Percentiles rank a stretch among this genome's conserved stretches.
These are phyloP conservation scores for Moniliophthora roreri DNA, from an alignment of 1,284 basidiomycete species.

Conservation along the genomic window DNA sequence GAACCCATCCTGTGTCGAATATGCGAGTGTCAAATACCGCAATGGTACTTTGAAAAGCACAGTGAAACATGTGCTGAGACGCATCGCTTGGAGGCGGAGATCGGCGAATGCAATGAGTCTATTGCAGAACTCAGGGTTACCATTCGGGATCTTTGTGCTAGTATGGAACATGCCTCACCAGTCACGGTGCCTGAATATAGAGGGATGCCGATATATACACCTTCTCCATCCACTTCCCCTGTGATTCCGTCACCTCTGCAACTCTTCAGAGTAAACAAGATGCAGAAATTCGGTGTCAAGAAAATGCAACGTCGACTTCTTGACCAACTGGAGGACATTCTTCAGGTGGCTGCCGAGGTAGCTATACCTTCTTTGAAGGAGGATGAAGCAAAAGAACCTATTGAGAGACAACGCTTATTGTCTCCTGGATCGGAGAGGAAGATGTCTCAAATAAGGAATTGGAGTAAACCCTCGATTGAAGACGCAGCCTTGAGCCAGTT, in stretches of 20 bases:
- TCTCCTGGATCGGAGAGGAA: constrained; percentile 85
- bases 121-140: constrained; percentile 85
- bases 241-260: constrained; percentile 69
- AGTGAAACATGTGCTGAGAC: constrained; percentile 99
- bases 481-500: constrained; percentile 85
- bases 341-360: constrained; percentile 80
- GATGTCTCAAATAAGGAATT: constrained; percentile 77
- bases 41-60: constrained; percentile 99
- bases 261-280: constrained; percentile 68
- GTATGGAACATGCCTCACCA: constrained; percentile 66
- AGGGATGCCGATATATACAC: constrained; percentile 77
- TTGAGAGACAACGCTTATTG: constrained; percentile 89
- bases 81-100: constrained; percentile 95
- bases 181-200: constrained; percentile 75
- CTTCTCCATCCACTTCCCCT: constrained; percentile 63
- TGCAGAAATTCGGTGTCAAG: constrained; percentile 79
- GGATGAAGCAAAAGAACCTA: constrained; percentile 86
- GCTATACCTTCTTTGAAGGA: constrained; percentile 90
- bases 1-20: constrained; percentile 96
- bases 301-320: constrained; percentile 80
- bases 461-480: constrained; percentile 83
- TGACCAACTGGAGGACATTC: constrained; percentile 83
- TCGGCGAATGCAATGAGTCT: constrained; percentile 91
- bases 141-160: constrained; percentile 69
- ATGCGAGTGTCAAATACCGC: constrained; percentile 94